phyloP scores from a whole-genome alignment of 768 basidiomycete genomes.

The Strobilomyces dryophilus region DNA sequence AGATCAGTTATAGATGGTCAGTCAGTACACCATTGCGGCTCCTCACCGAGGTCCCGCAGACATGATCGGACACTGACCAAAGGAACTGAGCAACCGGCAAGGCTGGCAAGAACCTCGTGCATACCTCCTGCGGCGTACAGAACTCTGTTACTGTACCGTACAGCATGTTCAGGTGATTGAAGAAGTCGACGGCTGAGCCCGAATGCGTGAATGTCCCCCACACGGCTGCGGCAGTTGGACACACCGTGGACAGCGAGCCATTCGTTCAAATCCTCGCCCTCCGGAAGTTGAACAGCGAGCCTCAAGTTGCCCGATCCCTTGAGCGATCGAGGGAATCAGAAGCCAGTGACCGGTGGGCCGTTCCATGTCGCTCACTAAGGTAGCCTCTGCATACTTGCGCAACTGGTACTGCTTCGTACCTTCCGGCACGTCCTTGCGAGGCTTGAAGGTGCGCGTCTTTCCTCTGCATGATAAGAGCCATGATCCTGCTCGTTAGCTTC shows the following conservation, averaged over 20 bases:
- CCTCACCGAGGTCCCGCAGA: slow-evolving; percentile 88
- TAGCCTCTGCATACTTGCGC: slow-evolving; percentile 97
- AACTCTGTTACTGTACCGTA: slow-evolving; percentile 99
- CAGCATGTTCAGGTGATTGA: slow-evolving; percentile 99
- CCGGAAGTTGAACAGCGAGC: slow-evolving; percentile 88
- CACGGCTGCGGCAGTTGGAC: slow-evolving; percentile 18
- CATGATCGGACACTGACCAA: slow-evolving; percentile 85
- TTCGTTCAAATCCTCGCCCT: slow-evolving; percentile 95
- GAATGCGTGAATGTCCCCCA: neutral
- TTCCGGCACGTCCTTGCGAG: slow-evolving; percentile 90
- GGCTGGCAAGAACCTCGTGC: slow-evolving; percentile 16
- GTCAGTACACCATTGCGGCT: neutral
- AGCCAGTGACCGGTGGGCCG: neutral
- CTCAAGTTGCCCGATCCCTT: slow-evolving; percentile 96
- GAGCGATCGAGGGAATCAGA: slow-evolving; percentile 11
- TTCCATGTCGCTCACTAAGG: slow-evolving; percentile 49
- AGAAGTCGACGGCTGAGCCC: slow-evolving; percentile 92
- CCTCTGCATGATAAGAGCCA: slow-evolving; percentile 46
- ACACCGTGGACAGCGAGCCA: slow-evolving; percentile 99
- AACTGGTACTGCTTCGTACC: slow-evolving; percentile 98
- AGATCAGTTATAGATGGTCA: slow-evolving; percentile 5
- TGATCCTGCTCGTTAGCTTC: slow-evolving; percentile 11
- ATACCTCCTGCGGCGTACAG: slow-evolving; percentile 88
- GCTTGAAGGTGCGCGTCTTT: slow-evolving; percentile 94
- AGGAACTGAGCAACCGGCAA: slow-evolving; percentile 2